These are phyloP conservation scores for Venturia carpophila DNA, from an alignment of 2,329 filamentous ascomycete species.

Conservation along the genomic window DNA sequence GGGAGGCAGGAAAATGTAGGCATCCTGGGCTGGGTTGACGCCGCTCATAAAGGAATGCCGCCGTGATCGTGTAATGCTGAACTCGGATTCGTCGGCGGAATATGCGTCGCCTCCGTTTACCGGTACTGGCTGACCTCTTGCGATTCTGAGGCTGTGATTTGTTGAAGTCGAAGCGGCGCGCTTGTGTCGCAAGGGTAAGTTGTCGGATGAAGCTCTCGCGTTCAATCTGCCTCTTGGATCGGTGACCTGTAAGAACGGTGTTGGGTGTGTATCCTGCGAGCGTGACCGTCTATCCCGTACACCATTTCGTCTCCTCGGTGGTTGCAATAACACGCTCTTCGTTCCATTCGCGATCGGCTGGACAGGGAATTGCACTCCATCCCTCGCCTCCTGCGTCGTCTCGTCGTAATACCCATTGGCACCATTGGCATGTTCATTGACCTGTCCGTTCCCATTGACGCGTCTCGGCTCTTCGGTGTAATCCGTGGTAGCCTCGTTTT, in stretches of 20 bases:
- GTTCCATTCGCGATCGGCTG: constrained; percentile 1
- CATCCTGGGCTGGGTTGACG: constrained; percentile 2
- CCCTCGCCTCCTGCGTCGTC: neutral
- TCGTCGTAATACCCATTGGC: neutral
- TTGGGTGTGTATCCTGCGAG: constrained; percentile 10
- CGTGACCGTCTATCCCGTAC: constrained; percentile 2
- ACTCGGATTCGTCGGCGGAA: constrained; percentile 27
- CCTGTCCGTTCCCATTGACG: constrained; percentile 22
- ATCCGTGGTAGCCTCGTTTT: constrained; percentile 26
- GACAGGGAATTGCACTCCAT: neutral
- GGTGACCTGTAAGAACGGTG: neutral
- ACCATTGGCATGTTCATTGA: constrained; percentile 1
- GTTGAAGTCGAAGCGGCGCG: constrained; percentile 31
- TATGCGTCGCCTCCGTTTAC: constrained; percentile 22
- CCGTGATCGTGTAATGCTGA: constrained; percentile 10
- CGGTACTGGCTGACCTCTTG: constrained; percentile 21
- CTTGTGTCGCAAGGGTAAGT: constrained; percentile 21
- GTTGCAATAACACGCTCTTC: neutral
- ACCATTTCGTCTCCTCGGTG: neutral
- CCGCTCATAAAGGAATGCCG: neutral
- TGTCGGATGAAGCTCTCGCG: constrained; percentile 24
- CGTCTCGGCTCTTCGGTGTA: neutral
- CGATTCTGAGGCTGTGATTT: constrained; percentile 30
- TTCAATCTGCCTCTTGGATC: constrained; percentile 24
- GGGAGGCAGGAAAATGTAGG: constrained; percentile 7